Evolutionary conservation across 148 eudicot genomes (phyloP).

Genomic region (Nyssa sinensis): DNA sequence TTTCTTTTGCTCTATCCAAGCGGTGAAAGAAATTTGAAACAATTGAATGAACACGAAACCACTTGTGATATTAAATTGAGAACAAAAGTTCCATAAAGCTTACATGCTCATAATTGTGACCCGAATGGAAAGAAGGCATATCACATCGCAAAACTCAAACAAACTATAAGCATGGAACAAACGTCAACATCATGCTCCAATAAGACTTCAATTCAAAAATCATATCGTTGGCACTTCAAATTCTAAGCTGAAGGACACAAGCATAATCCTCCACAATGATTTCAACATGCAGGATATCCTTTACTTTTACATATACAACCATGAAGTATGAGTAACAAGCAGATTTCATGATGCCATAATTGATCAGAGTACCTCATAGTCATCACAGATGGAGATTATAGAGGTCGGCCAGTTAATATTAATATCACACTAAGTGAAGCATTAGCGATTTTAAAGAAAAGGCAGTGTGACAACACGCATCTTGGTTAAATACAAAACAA

Average conservation of each 20-base stretch:
- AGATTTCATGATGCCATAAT: not conserved
- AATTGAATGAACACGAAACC: not conserved
- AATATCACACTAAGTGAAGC: conserved; percentile 8
- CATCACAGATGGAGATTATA: not conserved
- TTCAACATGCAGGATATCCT: not conserved
- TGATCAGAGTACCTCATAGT: conserved; percentile 3
- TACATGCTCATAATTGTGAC: not conserved
- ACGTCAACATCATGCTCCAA: not conserved
- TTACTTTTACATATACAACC: conserved; percentile 4
- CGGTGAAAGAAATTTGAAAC: not conserved
- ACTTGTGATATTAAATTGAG: not conserved
- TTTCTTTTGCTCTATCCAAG: not conserved
- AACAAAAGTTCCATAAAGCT: not conserved
- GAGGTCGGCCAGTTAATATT: not conserved
- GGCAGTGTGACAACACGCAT: conserved; percentile 16
- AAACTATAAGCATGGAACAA: not conserved
- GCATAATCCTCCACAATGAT: not conserved
- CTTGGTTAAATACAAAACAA: conserved; percentile 7
- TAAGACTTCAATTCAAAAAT: not conserved
- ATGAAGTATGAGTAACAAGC: not conserved
- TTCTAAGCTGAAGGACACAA: not conserved
- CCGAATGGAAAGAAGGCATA: conserved; percentile 1
- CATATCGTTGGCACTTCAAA: not conserved
- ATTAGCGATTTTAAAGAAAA: not conserved
- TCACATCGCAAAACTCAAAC: conserved; percentile 1